Percentiles rank a stretch among this genome's conserved stretches.
phyloP scores from a whole-genome alignment of 306 rosid species.

The Inga laurina region DNA sequence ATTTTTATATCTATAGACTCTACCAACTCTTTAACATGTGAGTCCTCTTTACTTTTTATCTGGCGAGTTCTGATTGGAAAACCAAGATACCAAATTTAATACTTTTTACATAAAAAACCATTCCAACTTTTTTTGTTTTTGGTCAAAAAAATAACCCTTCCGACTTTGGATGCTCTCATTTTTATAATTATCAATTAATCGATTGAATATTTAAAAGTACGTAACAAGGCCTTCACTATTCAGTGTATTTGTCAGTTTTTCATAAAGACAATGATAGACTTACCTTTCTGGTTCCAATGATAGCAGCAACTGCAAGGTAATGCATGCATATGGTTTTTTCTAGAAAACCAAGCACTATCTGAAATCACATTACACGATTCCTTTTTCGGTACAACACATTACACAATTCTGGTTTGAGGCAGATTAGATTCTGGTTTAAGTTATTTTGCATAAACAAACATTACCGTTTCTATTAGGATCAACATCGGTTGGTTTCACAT shows the following conservation, averaged over 20 bases:
- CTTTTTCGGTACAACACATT: too few species aligned
- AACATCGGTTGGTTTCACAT: too few species aligned
- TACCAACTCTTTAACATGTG: not conserved
- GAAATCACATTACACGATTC: too few species aligned
- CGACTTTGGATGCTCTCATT: not conserved
- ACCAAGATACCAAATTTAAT: not conserved
- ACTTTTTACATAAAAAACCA: not conserved
- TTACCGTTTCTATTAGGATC: too few species aligned
- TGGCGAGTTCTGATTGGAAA: not conserved
- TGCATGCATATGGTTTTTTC: not conserved
- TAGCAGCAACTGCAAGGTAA: not conserved
- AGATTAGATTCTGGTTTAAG: too few species aligned
- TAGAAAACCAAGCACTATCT: too few species aligned
- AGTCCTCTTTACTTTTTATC: not conserved
- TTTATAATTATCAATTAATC: not conserved
- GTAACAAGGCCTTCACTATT: not conserved
- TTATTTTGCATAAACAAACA: too few species aligned
- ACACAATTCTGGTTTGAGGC: too few species aligned
- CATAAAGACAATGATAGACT: not conserved
- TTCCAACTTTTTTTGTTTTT: not conserved
- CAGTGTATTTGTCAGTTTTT: not conserved
- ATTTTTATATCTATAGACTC: not conserved
- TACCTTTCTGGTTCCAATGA: not conserved
- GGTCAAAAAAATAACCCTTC: not conserved
- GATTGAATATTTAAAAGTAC: not conserved